phyloP scores from a whole-genome alignment of 2,329 filamentous ascomycete species.

The Colletotrichum zoysiae region DNA sequence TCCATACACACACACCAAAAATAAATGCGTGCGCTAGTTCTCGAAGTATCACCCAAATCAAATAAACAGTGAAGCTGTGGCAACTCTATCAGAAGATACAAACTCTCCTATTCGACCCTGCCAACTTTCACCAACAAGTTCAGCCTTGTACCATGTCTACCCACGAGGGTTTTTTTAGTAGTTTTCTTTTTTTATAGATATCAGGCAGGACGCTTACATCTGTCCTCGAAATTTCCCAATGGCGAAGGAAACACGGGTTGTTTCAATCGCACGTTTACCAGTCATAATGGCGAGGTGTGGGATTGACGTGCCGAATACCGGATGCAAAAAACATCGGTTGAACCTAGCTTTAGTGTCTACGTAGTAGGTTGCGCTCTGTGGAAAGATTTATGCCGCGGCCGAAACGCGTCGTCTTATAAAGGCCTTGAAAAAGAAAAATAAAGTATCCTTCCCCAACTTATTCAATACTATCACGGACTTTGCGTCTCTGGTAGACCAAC shows the following conservation, averaged over 20 bases:
- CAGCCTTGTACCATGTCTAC: too few relatives aligned
- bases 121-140: not conserved
- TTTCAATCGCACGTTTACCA: not conserved
- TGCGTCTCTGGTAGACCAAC: not conserved
- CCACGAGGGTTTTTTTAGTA: not conserved
- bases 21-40: not conserved
- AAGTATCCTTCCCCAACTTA: not conserved
- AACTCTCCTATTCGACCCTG: not conserved
- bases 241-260: not conserved
- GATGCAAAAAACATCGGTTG: not conserved
- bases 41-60: not conserved
- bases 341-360: not conserved
- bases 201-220: not conserved
- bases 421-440: not conserved
- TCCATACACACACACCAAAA: too few relatives aligned
- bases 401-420: not conserved
- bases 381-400: not conserved
- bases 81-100: not conserved
- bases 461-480: not conserved
- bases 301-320: too few relatives aligned
- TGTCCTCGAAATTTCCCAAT: not conserved
- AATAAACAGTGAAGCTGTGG: not conserved
- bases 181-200: too few relatives aligned
- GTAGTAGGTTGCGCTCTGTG: not conserved
- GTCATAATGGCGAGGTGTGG: not conserved